These are phyloP conservation scores for Termitomyces sp. DNA, from an alignment of 1,284 basidiomycete species.

Conservation along the genomic window DNA sequence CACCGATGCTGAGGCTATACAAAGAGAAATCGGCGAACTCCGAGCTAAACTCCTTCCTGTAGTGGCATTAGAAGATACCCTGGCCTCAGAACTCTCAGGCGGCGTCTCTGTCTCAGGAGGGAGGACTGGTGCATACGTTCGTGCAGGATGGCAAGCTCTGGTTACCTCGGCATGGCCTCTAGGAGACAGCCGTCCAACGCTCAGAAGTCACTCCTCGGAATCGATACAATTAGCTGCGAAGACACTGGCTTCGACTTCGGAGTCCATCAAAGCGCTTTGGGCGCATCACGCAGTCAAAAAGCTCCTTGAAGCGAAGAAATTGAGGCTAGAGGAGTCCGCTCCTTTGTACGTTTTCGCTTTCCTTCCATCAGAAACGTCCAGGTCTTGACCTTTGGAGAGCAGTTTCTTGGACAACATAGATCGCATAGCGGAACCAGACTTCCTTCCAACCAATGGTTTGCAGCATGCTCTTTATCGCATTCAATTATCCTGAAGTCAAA, in stretches of 20 bases:
- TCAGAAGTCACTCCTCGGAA: constrained; percentile 23
- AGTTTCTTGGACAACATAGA: constrained; percentile 67
- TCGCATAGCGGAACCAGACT: constrained; percentile 63
- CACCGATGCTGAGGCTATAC: constrained; percentile 20
- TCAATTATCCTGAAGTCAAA: constrained; percentile 1
- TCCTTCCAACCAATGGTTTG: constrained; percentile 62
- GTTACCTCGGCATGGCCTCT: constrained; percentile 42
- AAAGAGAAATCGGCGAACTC: constrained; percentile 46
- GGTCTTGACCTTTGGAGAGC: constrained; percentile 1
- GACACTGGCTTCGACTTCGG: constrained; percentile 41
- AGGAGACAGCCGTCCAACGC: constrained; percentile 26
- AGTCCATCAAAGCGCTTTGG: constrained; percentile 62
- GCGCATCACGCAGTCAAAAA: constrained; percentile 56
- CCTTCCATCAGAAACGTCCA: neutral
- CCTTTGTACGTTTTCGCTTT: constrained; percentile 50
- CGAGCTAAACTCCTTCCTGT: constrained; percentile 57
- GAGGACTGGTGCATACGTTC: constrained; percentile 57
- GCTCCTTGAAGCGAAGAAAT: constrained; percentile 49
- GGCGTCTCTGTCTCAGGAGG: constrained; percentile 56
- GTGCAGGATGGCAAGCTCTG: constrained; percentile 61
- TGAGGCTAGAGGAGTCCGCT: constrained; percentile 71
- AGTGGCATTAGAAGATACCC: constrained; percentile 58
- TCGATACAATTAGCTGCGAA: constrained; percentile 51
- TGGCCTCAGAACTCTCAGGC: constrained; percentile 63
- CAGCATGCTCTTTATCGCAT: neutral